Conservation (phyloP, 2,329 filamentous ascomycete species). For the Alternaria hordeiaustralica region DNA sequence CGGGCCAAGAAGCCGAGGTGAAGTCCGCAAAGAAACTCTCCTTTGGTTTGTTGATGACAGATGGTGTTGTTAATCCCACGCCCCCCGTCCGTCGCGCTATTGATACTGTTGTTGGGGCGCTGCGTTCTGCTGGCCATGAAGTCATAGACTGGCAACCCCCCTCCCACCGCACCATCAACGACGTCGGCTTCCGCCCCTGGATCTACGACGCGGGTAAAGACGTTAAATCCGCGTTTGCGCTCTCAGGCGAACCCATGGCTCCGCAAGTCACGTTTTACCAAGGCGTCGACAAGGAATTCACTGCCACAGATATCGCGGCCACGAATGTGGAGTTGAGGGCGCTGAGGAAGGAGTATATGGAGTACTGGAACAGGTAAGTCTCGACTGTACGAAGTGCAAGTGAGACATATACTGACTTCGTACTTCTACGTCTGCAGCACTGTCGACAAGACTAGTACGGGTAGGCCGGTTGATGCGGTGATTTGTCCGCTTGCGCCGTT, state of each 20-base stretch:
- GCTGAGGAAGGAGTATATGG: conserved; percentile 44
- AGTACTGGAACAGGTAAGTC: conserved; percentile 44
- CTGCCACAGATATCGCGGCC: conserved; percentile 40
- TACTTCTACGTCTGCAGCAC: conserved; percentile 19
- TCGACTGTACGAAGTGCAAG: background rate
- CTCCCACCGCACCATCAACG: conserved; percentile 27
- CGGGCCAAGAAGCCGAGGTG: conserved; percentile 46
- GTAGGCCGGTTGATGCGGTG: conserved; percentile 46
- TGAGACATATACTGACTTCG: background rate
- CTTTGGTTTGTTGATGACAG: conserved; percentile 43
- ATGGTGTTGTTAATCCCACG: conserved; percentile 45
- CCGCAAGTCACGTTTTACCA: conserved; percentile 33
- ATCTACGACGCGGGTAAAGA: conserved; percentile 42
- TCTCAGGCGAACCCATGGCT: conserved; percentile 43
- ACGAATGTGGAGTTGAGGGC: conserved; percentile 39
- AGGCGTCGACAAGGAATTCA: conserved; percentile 24
- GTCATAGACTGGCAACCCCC: conserved; percentile 38
- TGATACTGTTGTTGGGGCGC: conserved; percentile 27
- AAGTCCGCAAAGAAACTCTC: conserved; percentile 21
- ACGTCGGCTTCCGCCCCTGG: conserved; percentile 35
- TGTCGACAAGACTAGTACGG: conserved; percentile 28
- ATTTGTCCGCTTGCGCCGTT: conserved; percentile 48
- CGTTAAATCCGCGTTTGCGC: conserved; percentile 37
- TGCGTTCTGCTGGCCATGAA: conserved; percentile 38
- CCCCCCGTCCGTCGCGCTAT: conserved; percentile 48